These are phyloP conservation scores for Saururus chinensis DNA, from an alignment of 164 flowering plant genomes.

Conservation along the genomic window DNA sequence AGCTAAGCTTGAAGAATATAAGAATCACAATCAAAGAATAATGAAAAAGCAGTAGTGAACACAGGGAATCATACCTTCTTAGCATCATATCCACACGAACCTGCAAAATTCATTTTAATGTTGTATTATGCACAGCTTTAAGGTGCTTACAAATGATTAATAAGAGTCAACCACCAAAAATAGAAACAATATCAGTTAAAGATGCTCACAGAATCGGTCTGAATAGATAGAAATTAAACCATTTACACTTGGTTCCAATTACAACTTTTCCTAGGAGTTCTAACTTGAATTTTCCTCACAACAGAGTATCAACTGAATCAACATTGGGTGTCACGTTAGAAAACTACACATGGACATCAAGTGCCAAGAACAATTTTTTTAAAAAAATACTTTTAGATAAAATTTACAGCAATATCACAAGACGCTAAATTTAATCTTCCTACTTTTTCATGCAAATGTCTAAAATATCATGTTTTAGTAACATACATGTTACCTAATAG, in stretches of 20 bases:
- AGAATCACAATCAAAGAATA: not conserved
- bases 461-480: not conserved
- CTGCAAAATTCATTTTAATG: conserved; percentile 32
- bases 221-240: not conserved
- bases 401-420: no score
- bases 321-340: no score
- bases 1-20: no score
- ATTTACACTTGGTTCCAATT: not conserved
- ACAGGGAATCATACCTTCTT: conserved; percentile 35
- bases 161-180: no score
- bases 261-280: not conserved
- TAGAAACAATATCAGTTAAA: not conserved
- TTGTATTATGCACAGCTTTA: not conserved
- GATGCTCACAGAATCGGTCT: not conserved
- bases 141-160: not conserved
- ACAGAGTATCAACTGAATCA: not conserved
- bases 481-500: not conserved
- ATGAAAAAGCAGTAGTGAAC: not conserved
- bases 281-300: not conserved
- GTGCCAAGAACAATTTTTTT: no score
- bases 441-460: not conserved
- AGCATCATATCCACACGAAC: conserved; percentile 56
- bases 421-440: no score
- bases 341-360: no score
- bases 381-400: no score